Base-by-base conservation (phyloP, 1,284 basidiomycete genomes). In the Pyrrhoderma lamaoense region DNA sequence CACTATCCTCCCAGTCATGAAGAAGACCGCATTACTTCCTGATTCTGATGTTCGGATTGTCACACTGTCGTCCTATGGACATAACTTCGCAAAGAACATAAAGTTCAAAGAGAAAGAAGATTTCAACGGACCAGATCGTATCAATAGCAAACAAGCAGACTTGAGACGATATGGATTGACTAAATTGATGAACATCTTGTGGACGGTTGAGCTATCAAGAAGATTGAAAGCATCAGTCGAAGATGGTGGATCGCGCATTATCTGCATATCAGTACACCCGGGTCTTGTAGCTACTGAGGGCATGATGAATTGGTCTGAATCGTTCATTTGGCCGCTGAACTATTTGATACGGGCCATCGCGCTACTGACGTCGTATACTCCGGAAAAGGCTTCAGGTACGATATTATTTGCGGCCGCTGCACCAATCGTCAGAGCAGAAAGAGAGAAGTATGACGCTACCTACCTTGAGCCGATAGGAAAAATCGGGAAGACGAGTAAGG, bases 391-490 rank as follows among this genome's bases (percentile, higher is more conserved):
- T 2, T 38, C 49, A 2, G 44, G 25, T 16, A 55, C 53, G 22
- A 22, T 37, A 11, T 25, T 43, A 14, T 34, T 79, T 52, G 76
- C 74, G 2, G 75, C 76, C 0, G 73, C 68, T 1, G 69, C 71
- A 5, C 64, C 70, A 0, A 59, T 64, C 1, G 61, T 76, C 1
- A 59, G 57, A 3, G 61, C 64, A 2, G 57, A 73, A 14, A 55
- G 64, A 13, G 63, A 67, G 16, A 67, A 65, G 46, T 79, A 72
- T 57, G 70, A 67, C 47, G 76, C 74, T 1, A 65, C 62, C 16
- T 62, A 60, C 40, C 27, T 62, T 11, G 42, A 51, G n/a, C 61
- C 61, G 25, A 57, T 53, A 14, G 61, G 61, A 3, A 47, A 43
- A 22, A 34, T 62, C 8, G 54, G 54, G 35, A 52, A 57, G 40